phyloP scores from a whole-genome alignment of 805 yeast species.

The Ogataea nonfermentans region DNA sequence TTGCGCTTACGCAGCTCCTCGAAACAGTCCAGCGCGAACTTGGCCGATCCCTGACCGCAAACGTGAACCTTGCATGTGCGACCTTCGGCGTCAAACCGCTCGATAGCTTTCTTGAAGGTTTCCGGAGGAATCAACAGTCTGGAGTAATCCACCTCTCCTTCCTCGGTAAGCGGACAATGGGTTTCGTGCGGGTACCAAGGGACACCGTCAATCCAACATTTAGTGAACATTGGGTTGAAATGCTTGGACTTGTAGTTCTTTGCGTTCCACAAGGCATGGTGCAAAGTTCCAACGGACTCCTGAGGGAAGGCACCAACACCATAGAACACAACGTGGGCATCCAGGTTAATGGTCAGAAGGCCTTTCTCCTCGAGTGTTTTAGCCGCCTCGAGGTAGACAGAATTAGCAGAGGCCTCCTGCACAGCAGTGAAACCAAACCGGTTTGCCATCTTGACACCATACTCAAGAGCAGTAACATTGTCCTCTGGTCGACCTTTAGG shows the following conservation, averaged over 20 bases:
- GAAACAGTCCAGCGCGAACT: constrained; percentile 28
- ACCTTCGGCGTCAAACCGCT: constrained; percentile 27
- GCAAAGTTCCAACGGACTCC: constrained; percentile 26
- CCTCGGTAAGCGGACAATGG: constrained; percentile 23
- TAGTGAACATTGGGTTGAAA: constrained; percentile 27
- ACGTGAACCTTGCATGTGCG: constrained; percentile 27
- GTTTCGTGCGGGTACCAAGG: constrained; percentile 29
- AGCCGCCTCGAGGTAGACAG: constrained; percentile 28
- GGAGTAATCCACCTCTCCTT: constrained; percentile 21
- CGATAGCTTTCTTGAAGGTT: constrained; percentile 26
- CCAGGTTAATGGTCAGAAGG: constrained; percentile 23
- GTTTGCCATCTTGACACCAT: constrained; percentile 28
- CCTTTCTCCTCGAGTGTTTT: constrained; percentile 23
- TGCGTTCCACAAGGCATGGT: constrained; percentile 24
- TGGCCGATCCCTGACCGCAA: constrained; percentile 28
- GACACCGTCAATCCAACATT: constrained; percentile 31
- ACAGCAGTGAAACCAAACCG: constrained; percentile 29
- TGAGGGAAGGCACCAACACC: constrained; percentile 29
- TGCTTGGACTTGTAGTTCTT: constrained; percentile 26
- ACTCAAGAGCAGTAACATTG: constrained; percentile 23
- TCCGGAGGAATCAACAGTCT: constrained; percentile 27
- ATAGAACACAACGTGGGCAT: constrained; percentile 29
- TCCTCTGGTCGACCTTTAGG: constrained; percentile 26
- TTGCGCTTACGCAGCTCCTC: constrained; percentile 25
- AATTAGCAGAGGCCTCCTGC: constrained; percentile 30